Evolutionary conservation across 2,329 filamentous ascomycete species (phyloP), one percentile per base, ranked within the genome.

Genomic region (Cercospora janseana): DNA sequence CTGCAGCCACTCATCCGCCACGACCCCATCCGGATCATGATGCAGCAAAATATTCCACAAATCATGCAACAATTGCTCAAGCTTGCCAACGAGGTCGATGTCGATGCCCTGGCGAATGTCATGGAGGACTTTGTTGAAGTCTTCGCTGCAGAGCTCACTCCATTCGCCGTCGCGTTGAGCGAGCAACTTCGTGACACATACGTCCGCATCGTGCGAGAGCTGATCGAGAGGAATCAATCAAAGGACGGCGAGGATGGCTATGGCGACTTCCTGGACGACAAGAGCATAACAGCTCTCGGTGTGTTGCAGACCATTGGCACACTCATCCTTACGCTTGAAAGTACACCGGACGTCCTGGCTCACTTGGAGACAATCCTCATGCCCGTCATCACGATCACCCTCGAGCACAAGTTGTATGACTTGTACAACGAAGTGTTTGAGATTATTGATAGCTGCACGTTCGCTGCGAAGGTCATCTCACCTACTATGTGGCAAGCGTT

Each of bases 121-220:
- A 98, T 98, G 93, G 93, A 98, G 71, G 93, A 98, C 66, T 98
- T 98, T 66, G 93, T 98, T 37, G 93, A 98, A 70, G 91, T 97
- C 2, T 98, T 98, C 66, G 92, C 93, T n/a, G 81, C 89, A 2
- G 93, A 98, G 69, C 79, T 98, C 38, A 97, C 93, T 4, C 93
- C 93, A 3, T 98, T 98, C 64, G 93, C 93, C 8, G 92, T 98
- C 24, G 93, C 93, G 4, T 78, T 98, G 3, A 95, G 90, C 65
- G 91, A 97, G 72, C 93, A 98, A 71, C 78, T 98, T 40, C 85
- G 92, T 34, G 93, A 98, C 65, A 98, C 93, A 0, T 98, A 98
- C 64, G 79, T 98, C 59, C 83, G 93, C 49, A 96, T 98, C 58
- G 86, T 98, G 40, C 81, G 88, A 31, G 92, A 97, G 66, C 80